Evolutionary conservation across 2,329 filamentous ascomycete genomes (phyloP), one percentile per base, ranked within the genome.

Genomic region (Plenodomus biglobosus): DNA sequence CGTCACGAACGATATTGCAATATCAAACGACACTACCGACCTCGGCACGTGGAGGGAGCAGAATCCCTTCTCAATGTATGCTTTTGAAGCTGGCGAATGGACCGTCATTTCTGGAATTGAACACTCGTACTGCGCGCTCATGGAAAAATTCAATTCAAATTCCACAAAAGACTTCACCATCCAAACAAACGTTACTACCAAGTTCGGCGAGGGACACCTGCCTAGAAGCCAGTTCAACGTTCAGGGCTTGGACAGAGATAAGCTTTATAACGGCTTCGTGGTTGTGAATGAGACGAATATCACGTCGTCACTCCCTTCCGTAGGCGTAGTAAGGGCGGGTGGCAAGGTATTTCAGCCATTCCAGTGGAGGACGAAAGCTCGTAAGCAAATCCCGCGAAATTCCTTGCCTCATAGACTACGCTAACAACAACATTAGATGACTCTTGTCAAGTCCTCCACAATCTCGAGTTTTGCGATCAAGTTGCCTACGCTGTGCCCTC

Each of bases 181-280:
- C 22, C 78, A 81, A 34, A 88, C 95, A 78, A 92, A 85, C 2
- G 84, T 78, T 21, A 81, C 88, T 84, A 3, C 74, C 79, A 5
- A 84, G 81, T 42, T 83, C 1, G 84, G 83, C 1, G 84, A 83
- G 3, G 82, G 82, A 42, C 77, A 54, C 10, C 39, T 50, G 50
- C 89, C 89, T 1, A 92, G 91, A 68, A 86, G 95, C 68, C 90
- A 96, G 63, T 96, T 99, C 69, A 90, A 92, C 61, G 79, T 96
- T 40, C 84, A 81, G 32, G 84, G 85, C 0, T 80, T 99, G 35
- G 88, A 90, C 52, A 75, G 80, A 3, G 89, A 84, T 58, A 85
- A 86, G 3, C 76, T 73, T 0, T 97, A 97, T 63, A 76, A 78
- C 32, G 90, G 84, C 0, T 85, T 91, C 44, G 75, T 96, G 13